Conservation (phyloP, 129 eudicot species). For the Saussurea involucrata region DNA sequence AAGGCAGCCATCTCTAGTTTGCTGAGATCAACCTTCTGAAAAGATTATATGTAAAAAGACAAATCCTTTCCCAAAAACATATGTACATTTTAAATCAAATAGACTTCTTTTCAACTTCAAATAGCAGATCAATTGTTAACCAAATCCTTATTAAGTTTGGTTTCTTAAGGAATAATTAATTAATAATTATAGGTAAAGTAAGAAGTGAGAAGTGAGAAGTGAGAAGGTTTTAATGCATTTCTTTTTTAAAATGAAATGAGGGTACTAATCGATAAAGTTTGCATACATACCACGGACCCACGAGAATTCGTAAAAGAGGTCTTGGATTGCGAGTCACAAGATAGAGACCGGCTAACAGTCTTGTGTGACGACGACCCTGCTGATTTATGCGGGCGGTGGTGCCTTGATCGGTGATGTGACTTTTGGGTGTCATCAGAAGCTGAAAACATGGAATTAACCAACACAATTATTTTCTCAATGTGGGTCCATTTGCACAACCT, state of each 20-base stretch:
- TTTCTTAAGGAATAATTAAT: not conserved
- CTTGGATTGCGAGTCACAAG: constrained; percentile 71
- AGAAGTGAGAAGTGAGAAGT: no score
- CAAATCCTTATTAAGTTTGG: not conserved
- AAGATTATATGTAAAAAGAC: not conserved
- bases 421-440: constrained; percentile 81
- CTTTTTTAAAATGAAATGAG: not conserved
- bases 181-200: no score
- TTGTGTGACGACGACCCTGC: constrained; percentile 62
- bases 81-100: not conserved
- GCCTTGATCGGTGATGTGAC: constrained; percentile 62
- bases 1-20: constrained; percentile 87
- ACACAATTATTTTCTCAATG: constrained; percentile 31
- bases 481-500: constrained; percentile 38
- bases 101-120: not conserved
- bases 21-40: constrained; percentile 80
- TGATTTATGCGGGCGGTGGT: constrained; percentile 64
- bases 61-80: not conserved
- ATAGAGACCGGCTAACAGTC: constrained; percentile 59
- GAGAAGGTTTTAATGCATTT: not conserved
- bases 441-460: constrained; percentile 35
- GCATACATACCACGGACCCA: constrained; percentile 60
- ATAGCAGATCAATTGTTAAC: not conserved
- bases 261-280: constrained; percentile 4
- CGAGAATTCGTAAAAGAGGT: constrained; percentile 47